Evolutionary conservation across 176 grass and related monocot genomes (phyloP).

Genomic region (Raddia distichophylla): DNA sequence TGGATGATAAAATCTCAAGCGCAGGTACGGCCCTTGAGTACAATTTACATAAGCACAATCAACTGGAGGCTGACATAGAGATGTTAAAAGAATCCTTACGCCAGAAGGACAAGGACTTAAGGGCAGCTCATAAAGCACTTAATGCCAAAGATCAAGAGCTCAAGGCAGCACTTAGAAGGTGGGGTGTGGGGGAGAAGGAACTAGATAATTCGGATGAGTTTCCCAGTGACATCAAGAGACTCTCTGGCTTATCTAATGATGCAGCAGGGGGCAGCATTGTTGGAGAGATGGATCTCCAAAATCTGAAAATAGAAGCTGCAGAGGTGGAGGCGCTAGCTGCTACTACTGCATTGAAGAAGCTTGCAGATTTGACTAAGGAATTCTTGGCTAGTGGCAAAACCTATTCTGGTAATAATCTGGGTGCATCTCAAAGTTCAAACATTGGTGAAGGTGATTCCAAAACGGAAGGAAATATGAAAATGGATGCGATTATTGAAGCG

Average conservation of each 20-base stretch:
- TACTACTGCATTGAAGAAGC: constrained; percentile 43
- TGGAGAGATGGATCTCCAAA: constrained; percentile 20
- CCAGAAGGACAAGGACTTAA: constrained; percentile 57
- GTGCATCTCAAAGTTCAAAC: constrained; percentile 24
- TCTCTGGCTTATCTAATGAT: constrained; percentile 30
- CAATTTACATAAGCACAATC: constrained; percentile 56
- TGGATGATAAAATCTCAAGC: constrained; percentile 55
- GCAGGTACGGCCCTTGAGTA: constrained; percentile 42
- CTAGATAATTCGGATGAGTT: constrained; percentile 46
- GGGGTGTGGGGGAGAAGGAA: constrained; percentile 46
- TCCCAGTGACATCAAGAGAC: constrained; percentile 24
- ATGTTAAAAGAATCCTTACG: constrained; percentile 54
- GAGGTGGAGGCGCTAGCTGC: constrained; percentile 54
- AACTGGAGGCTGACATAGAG: constrained; percentile 63
- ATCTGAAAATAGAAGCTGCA: constrained; percentile 38
- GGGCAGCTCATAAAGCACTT: constrained; percentile 43
- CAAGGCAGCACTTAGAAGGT: constrained; percentile 44
- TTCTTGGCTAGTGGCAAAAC: constrained; percentile 44
- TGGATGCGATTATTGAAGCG: constrained; percentile 46
- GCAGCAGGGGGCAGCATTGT: background rate
- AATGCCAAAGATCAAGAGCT: constrained; percentile 63
- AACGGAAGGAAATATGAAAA: constrained; percentile 6
- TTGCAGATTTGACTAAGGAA: constrained; percentile 40
- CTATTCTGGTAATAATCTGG: constrained; percentile 17
- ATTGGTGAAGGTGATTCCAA: constrained; percentile 2